Evolutionary conservation across 176 grass and related monocot species (phyloP).

Genomic region (Triticum monococcum): DNA sequence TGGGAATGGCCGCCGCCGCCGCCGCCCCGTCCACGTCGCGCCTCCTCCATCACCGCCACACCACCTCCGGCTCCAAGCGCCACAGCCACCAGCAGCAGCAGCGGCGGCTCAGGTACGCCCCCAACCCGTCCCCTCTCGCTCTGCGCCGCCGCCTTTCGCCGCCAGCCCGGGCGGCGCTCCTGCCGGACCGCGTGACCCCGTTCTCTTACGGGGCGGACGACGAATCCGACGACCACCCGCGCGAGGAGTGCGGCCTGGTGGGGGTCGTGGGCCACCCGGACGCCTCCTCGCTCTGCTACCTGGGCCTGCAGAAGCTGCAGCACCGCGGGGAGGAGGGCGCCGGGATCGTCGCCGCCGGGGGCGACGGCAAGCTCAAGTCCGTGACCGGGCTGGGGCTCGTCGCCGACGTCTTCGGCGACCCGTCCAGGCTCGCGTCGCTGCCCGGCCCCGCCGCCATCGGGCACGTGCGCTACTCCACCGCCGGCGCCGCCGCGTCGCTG

Average conservation of each 20-base stretch:
- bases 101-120: background rate
- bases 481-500: slow-evolving; percentile 42
- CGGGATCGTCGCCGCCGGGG: slow-evolving; percentile 57
- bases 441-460: slow-evolving; percentile 55
- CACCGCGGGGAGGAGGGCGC: slow-evolving; percentile 81
- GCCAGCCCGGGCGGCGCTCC: slow-evolving; percentile 12
- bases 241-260: slow-evolving; percentile 78
- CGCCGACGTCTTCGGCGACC: slow-evolving; percentile 53
- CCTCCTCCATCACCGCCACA: slow-evolving; percentile 10
- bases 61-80: background rate
- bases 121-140: slow-evolving; percentile 1
- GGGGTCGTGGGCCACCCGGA: slow-evolving; percentile 65
- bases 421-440: slow-evolving; percentile 42
- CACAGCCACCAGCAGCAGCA: background rate
- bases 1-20: slow-evolving; percentile 29
- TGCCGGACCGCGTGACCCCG: slow-evolving; percentile 24
- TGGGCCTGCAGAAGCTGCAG: slow-evolving; percentile 73
- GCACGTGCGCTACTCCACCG: slow-evolving; percentile 68
- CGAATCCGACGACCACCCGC: slow-evolving; percentile 51
- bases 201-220: slow-evolving; percentile 23
- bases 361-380: slow-evolving; percentile 47
- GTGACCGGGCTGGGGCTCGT: slow-evolving; percentile 57
- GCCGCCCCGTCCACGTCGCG: background rate
- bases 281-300: slow-evolving; percentile 56
- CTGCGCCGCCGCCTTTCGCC: slow-evolving; percentile 6